Conservation (phyloP, 164 flowering plant genomes). For the Liquidambar formosana region DNA sequence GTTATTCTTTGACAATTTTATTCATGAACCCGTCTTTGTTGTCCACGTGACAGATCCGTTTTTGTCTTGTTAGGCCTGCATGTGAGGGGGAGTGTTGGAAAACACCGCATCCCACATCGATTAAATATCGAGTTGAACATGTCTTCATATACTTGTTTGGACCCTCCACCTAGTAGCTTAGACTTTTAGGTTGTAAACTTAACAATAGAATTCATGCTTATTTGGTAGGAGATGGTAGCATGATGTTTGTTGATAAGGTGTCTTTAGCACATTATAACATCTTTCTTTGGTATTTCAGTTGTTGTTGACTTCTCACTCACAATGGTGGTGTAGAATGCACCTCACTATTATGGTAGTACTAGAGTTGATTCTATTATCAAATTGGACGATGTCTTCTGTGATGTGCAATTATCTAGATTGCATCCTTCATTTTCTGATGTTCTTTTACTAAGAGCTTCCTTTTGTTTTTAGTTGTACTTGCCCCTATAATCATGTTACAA, state of each 20-base stretch:
- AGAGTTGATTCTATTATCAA: not conserved
- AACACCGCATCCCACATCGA: too few species aligned
- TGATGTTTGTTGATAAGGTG: not conserved
- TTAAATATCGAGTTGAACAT: too few species aligned
- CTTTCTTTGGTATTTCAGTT: not conserved
- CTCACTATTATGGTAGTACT: not conserved
- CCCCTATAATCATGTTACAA: not conserved
- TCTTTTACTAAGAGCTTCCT: not conserved
- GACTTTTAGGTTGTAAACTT: too few species aligned
- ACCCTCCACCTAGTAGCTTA: too few species aligned
- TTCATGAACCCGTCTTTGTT: too few species aligned
- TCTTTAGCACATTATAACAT: not conserved
- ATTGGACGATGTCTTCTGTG: not conserved
- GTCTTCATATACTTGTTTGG: too few species aligned
- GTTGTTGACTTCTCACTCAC: not conserved
- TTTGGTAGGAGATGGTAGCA: not conserved
- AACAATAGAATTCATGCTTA: not conserved
- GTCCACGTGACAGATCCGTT: too few species aligned
- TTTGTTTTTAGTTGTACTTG: too few species aligned
- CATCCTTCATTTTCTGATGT: not conserved
- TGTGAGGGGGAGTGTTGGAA: too few species aligned
- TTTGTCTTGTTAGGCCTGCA: too few species aligned
- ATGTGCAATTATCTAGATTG: not conserved
- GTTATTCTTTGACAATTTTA: too few species aligned
- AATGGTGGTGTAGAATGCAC: not conserved